These are phyloP conservation scores for Cydonia oblonga DNA, from an alignment of 331 rosid species.

Conservation along the genomic window DNA sequence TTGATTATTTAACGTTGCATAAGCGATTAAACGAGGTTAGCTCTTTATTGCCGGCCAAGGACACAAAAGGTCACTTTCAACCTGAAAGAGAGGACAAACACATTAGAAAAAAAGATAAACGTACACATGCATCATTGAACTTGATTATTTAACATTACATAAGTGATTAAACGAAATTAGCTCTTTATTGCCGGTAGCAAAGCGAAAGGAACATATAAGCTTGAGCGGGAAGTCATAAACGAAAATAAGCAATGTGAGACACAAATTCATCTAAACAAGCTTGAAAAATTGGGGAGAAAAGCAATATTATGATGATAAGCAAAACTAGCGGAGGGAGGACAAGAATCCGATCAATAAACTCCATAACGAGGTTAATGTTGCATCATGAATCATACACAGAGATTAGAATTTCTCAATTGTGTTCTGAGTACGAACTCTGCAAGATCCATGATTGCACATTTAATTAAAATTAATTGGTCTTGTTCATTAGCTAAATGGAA, in stretches of 20 bases:
- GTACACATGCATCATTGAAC: not conserved
- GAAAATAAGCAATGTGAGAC: too few relatives aligned
- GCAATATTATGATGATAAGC: too few relatives aligned
- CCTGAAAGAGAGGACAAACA: not conserved
- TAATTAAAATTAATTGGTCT: not conserved
- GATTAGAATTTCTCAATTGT: not conserved
- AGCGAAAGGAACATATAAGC: too few relatives aligned
- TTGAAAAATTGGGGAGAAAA: too few relatives aligned
- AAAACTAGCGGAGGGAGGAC: not conserved
- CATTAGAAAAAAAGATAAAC: too few relatives aligned
- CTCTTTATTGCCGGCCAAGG: not conserved
- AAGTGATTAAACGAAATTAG: too few relatives aligned
- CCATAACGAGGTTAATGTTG: not conserved
- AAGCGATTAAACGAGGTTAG: not conserved
- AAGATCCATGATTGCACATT: not conserved
- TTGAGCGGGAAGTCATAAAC: too few relatives aligned
- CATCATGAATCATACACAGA: not conserved
- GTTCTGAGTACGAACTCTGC: not conserved
- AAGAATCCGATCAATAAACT: not conserved
- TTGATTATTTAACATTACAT: too few relatives aligned
- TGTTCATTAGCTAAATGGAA: not conserved
- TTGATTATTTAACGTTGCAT: not conserved
- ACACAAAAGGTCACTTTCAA: not conserved
- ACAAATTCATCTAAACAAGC: too few relatives aligned
- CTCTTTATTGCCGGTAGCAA: too few relatives aligned